Evolutionary conservation across 2,329 filamentous ascomycete genomes (phyloP).

Genomic region (Trichoderma afroharzianum): DNA sequence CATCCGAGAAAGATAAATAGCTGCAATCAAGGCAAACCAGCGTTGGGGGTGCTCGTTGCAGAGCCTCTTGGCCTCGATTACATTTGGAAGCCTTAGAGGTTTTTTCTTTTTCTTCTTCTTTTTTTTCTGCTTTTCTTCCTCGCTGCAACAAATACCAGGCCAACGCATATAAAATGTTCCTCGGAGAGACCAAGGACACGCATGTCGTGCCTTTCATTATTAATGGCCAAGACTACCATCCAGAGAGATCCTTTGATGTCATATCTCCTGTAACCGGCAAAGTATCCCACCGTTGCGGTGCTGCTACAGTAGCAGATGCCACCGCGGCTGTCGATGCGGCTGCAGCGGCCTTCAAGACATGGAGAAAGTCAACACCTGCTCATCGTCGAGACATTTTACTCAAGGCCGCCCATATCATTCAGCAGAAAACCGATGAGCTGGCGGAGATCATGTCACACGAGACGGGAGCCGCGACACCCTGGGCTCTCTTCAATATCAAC

Average conservation of each 20-base stretch:
- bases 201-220: constrained; percentile 40
- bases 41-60: not conserved
- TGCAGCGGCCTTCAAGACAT: constrained; percentile 63
- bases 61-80: not conserved
- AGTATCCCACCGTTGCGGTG: constrained; percentile 53
- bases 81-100: not conserved
- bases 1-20: not conserved
- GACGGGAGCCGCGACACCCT: constrained; percentile 38
- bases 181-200: not conserved
- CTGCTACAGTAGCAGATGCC: constrained; percentile 54
- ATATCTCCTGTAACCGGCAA: constrained; percentile 51
- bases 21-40: not conserved
- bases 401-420: constrained; percentile 63
- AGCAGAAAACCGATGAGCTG: constrained; percentile 57
- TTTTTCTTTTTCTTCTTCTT: not conserved
- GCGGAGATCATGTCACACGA: constrained; percentile 54
- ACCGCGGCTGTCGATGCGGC: constrained; percentile 52
- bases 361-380: constrained; percentile 60
- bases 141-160: not conserved
- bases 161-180: not conserved
- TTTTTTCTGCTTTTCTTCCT: not conserved
- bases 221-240: constrained; percentile 42
- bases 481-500: constrained; percentile 40
- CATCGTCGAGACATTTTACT: constrained; percentile 67
- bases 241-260: constrained; percentile 51